These are phyloP conservation scores for Aureobasidium namibiae DNA, from an alignment of 2,329 filamentous ascomycete species.

Conservation along the genomic window DNA sequence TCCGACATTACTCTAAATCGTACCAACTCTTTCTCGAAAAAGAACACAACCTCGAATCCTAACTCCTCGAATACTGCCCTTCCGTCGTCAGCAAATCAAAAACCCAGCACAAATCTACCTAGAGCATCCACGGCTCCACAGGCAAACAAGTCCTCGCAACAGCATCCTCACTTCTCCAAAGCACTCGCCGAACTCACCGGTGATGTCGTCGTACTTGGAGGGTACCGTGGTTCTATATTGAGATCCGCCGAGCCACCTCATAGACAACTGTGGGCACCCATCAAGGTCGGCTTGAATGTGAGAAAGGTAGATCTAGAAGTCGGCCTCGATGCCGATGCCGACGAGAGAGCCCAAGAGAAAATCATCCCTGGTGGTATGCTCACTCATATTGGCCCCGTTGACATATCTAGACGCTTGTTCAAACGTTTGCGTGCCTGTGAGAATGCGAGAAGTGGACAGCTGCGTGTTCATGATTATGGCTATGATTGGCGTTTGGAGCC, in stretches of 20 bases:
- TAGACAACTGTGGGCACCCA: constrained; percentile 86
- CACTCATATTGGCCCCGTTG: constrained; percentile 84
- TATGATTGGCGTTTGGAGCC: constrained; percentile 94
- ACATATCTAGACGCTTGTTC: constrained; percentile 76
- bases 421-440: constrained; percentile 67
- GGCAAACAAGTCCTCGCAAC: constrained; percentile 23
- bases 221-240: constrained; percentile 83
- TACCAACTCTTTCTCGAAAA: constrained; percentile 1
- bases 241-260: constrained; percentile 73
- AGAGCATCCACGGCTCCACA: constrained; percentile 7
- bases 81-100: background rate
- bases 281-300: constrained; percentile 86
- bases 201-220: constrained; percentile 81
- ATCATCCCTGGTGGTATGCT: constrained; percentile 83
- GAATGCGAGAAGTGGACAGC: constrained; percentile 60
- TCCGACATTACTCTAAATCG: constrained; percentile 27
- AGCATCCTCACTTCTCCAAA: constrained; percentile 44
- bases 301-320: constrained; percentile 88
- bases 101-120: background rate
- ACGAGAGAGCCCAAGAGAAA: constrained; percentile 72
- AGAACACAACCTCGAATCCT: background rate
- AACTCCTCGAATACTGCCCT: background rate
- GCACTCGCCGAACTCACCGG: constrained; percentile 65
- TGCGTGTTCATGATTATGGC: constrained; percentile 82
- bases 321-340: constrained; percentile 71